These are phyloP conservation scores for Rutstroemia sp. DNA, from an alignment of 2,329 filamentous ascomycete species.

Conservation along the genomic window DNA sequence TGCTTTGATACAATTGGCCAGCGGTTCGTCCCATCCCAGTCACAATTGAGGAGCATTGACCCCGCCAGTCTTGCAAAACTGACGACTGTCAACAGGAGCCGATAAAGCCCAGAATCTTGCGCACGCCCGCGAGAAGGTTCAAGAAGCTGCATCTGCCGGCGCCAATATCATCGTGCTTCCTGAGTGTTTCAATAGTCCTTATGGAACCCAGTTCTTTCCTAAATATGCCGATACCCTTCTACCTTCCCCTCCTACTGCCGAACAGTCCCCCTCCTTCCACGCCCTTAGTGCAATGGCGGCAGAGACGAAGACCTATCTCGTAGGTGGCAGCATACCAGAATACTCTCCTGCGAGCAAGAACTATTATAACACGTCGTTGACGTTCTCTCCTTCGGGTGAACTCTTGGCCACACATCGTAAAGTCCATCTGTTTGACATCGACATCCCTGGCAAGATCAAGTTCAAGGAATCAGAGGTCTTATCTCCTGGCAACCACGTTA, in stretches of 20 bases:
- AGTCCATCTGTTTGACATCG: slow-evolving; percentile 94
- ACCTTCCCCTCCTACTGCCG: slow-evolving; percentile 63
- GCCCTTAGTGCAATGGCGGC: slow-evolving; percentile 73
- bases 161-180: slow-evolving; percentile 86
- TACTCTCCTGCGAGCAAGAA: slow-evolving; percentile 53
- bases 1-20: slow-evolving; percentile 73
- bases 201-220: slow-evolving; percentile 86
- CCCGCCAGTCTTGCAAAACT: slow-evolving; percentile 20
- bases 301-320: slow-evolving; percentile 71
- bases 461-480: slow-evolving; percentile 91
- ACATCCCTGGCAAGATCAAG: slow-evolving; percentile 89
- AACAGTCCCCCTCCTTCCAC: slow-evolving; percentile 76
- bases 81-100: slow-evolving; percentile 39
- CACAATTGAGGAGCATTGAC: neutral
- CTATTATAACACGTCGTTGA: slow-evolving; percentile 86
- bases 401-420: slow-evolving; percentile 87
- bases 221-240: slow-evolving; percentile 85
- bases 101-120: slow-evolving; percentile 82
- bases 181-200: slow-evolving; percentile 98
- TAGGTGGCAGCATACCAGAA: slow-evolving; percentile 92
- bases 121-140: slow-evolving; percentile 73
- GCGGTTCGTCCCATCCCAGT: slow-evolving; percentile 39
- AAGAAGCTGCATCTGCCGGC: slow-evolving; percentile 68
- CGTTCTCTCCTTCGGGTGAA: slow-evolving; percentile 71
- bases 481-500: slow-evolving; percentile 75